Evolutionary conservation across 148 eudicot species (phyloP), one percentile per base, ranked within the genome.

Genomic region (Beta vulgaris): DNA sequence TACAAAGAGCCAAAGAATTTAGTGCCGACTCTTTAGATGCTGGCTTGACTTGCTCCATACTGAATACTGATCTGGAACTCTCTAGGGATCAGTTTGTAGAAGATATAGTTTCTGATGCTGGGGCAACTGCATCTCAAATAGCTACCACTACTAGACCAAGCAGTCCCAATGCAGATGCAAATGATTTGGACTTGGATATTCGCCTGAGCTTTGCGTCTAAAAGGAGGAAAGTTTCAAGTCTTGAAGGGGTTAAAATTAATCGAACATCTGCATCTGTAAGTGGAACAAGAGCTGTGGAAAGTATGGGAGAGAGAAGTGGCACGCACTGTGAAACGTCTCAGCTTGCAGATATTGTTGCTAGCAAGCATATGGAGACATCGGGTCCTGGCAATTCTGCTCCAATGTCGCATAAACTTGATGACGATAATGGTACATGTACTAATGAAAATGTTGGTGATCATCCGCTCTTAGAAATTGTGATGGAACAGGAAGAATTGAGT

Each of bases 401-500:
- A 73, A 72, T 55, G 63, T 35, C 34, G 48, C 69, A 76, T 6
- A 83, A 73, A 63, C 62, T 84, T 67, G 83, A 72, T 75, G 82
- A 23, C 60, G 42, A 39, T 46, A 19, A 74, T 44, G 69, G 67
- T 64, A 54, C 53, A 42, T 51, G 72, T 71, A 69, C 46, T 11
- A 72, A 51, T 70, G 80, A 79, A 68, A 63, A 66, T 77, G 81
- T 57, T 31, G 72, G 79, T 53, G 81, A 82, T 39, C 86, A 85
- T 72, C 85, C 91, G 40, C 81, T 85, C 69, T 84, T 82, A 23
- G 98, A 82, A 78, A 95, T 95, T 75, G 91, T 95, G 78, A 95
- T 95, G 99, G 99, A 95, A 61, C 96, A 92, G 74, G 99, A 94
- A 85, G 99, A 92, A 80, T 79, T 95, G 72, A 95, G 99, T 76